Percentiles rank a stretch among this genome's conserved stretches.
These are phyloP conservation scores for Parsonsia alboflavescens DNA, from an alignment of 257 asterid genomes.

Conservation along the genomic window DNA sequence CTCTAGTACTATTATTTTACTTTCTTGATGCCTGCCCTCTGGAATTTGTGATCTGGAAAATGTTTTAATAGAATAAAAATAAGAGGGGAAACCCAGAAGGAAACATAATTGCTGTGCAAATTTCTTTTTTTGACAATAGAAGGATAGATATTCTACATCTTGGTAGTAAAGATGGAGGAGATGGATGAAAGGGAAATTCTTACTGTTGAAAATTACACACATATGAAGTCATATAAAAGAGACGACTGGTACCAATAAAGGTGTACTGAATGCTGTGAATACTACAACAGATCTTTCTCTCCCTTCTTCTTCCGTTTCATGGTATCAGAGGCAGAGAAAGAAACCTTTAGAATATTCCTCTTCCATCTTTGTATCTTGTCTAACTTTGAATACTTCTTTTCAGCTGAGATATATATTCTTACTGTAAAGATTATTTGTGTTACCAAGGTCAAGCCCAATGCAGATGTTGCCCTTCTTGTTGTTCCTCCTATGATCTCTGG, in stretches of 20 bases:
- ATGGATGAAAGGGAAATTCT: neutral
- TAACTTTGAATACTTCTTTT: neutral
- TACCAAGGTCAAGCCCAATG: no score
- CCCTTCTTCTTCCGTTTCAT: neutral
- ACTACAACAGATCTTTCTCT: neutral
- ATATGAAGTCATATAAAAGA: neutral
- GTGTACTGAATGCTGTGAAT: neutral
- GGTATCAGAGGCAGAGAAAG: no score
- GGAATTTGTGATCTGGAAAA: neutral
- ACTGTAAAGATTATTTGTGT: neutral
- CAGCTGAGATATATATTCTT: neutral
- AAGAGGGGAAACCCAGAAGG: neutral
- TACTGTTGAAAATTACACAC: neutral
- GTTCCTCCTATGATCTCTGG: neutral
- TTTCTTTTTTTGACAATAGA: neutral
- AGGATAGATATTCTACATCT: neutral
- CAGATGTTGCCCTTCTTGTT: neutral
- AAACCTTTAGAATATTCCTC: no score
- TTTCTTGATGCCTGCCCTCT: neutral
- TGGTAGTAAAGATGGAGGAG: slow-evolving; percentile 1
- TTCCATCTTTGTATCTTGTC: neutral
- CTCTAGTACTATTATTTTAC: no score
- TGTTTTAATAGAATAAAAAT: neutral
- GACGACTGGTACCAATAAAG: no score
- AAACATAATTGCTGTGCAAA: neutral